phyloP scores from a whole-genome alignment of 768 basidiomycete species.

The Amanita fuliginea region DNA sequence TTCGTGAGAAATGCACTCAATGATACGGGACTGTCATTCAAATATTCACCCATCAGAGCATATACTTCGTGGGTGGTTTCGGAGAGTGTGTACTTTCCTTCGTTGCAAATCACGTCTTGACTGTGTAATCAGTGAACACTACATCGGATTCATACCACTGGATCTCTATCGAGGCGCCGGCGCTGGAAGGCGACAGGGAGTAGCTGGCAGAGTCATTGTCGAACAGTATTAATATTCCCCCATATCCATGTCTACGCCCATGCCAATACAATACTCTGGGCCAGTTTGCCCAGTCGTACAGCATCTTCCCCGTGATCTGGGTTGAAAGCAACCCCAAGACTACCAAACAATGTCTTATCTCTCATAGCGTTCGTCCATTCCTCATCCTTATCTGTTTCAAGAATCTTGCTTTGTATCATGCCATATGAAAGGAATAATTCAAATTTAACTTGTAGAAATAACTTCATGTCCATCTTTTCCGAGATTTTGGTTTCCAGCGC shows the following conservation, averaged over 20 bases:
- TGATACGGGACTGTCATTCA: background rate
- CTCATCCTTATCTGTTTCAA: conserved; percentile 17
- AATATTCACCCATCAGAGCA: conserved; percentile 22
- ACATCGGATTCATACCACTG: conserved; percentile 40
- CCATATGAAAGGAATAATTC: conserved; percentile 27
- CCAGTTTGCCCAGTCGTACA: conserved; percentile 4
- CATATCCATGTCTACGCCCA: background rate
- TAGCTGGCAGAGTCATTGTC: conserved; percentile 8
- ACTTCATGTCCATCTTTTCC: background rate
- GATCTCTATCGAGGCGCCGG: conserved; percentile 26
- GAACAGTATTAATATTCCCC: conserved; percentile 3
- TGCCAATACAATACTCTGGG: conserved; percentile 2
- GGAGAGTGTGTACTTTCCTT: conserved; percentile 24
- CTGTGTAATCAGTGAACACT: conserved; percentile 25
- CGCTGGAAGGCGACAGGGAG: background rate
- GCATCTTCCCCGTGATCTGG: conserved; percentile 7
- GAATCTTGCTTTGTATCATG: conserved; percentile 18
- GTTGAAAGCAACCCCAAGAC: conserved; percentile 13
- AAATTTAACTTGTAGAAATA: conserved; percentile 22
- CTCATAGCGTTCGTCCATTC: conserved; percentile 21
- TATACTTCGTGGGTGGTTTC: conserved; percentile 47
- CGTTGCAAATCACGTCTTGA: background rate
- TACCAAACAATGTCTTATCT: conserved; percentile 14
- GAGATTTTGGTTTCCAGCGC: background rate
- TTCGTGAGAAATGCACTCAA: background rate